Conservation (phyloP, 1,284 basidiomycete genomes). For the Ceratobasidium sp. region DNA sequence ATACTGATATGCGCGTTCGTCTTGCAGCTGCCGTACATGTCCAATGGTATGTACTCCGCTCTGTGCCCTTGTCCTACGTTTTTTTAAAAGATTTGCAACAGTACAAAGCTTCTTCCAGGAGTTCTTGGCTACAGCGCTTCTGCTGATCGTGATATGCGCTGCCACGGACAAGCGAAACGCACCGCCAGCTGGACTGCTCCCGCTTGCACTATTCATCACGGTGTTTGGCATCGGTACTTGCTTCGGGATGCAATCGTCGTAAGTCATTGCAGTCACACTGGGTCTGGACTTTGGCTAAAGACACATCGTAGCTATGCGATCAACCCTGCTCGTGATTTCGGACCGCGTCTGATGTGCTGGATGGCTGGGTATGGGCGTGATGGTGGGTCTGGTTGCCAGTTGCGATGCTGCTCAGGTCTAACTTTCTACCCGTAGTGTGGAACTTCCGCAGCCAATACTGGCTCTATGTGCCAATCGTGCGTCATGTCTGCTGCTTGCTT, state of each 20-base stretch:
- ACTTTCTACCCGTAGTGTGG: constrained; percentile 18
- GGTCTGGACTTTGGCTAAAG: background rate
- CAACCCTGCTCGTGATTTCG: constrained; percentile 70
- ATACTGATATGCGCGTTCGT: background rate
- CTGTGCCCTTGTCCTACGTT: background rate
- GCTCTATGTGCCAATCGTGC: constrained; percentile 72
- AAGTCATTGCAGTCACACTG: constrained; percentile 40
- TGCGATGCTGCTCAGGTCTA: constrained; percentile 45
- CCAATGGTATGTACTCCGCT: constrained; percentile 37
- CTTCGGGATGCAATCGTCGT: constrained; percentile 20
- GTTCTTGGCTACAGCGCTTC: constrained; percentile 5
- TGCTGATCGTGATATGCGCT: constrained; percentile 9
- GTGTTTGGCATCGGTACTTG: background rate
- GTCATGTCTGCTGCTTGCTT: background rate
- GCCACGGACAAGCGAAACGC: constrained; percentile 25
- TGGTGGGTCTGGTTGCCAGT: constrained; percentile 44
- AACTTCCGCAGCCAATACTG: constrained; percentile 64
- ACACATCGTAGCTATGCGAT: constrained; percentile 56
- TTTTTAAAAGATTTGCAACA: constrained; percentile 46
- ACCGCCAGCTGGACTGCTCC: background rate
- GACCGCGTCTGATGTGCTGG: constrained; percentile 65
- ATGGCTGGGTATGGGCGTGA: constrained; percentile 65
- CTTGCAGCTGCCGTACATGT: constrained; percentile 43
- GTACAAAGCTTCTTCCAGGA: constrained; percentile 16
- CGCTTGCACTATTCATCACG: constrained; percentile 21